Evolutionary conservation across 2,329 filamentous ascomycete species (phyloP), one percentile per base, ranked within the genome.

Genomic region (Colletotrichum coccodes): DNA sequence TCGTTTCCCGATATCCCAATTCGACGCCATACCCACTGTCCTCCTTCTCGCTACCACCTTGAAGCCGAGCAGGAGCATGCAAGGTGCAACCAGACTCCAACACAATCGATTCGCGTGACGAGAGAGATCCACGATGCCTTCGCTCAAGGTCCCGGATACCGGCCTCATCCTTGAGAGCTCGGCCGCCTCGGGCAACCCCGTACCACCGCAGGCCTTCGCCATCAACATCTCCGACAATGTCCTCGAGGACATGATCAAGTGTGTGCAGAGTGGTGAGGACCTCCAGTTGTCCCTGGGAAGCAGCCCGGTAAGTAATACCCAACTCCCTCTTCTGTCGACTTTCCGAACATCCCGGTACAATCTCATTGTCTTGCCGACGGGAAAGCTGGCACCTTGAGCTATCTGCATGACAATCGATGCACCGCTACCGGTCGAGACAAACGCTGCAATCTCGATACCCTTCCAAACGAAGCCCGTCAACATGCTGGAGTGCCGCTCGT

Each of bases 211-310:
- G 74, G 87, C 86, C 36, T 88, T 91, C 75, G 84, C 87, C 71
- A 79, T 91, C 64, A 85, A 82, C n/a, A 79, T 91, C 70, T 85
- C 81, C 73, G 85, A 90, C 75, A 82, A 81, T 75, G 82, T 89
- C 59, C 86, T 91, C 73, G 87, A 90, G 76, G 84, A 88, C 70
- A 87, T 91, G 85, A 90, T 91, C 72, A 83, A 83, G 76, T 88
- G 86, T 74, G 84, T 87, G 44, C 85, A 86, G 73, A 83, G 85
- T 80, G 88, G 87, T 58, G 83, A 87, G 63, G 81, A 84, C 52
- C 83, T 91, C 60, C 82, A 88, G 73, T 80, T 91, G 73, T 84
- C 86, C 6, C 78, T 91, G 70, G 89, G 89, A 46, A 82, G 81
- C 74, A 83, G 79, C 73, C 89, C 89, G 42, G 89, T 91, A 87